Evolutionary conservation across 1,284 basidiomycete genomes (phyloP).

Genomic region (Papiliotrema flavescens): DNA sequence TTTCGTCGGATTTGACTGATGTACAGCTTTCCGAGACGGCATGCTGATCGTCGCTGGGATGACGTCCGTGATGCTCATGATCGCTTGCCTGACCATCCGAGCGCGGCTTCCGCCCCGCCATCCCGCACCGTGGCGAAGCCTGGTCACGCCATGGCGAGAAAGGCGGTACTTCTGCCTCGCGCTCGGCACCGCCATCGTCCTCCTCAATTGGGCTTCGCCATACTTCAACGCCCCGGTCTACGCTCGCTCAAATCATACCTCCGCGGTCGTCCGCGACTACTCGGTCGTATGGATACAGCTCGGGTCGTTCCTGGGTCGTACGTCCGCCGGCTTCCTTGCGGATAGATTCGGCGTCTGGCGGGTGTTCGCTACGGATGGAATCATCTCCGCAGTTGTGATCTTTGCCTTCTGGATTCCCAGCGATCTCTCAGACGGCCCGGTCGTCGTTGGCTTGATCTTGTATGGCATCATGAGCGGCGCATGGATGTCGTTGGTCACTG

Average conservation of each 20-base stretch:
- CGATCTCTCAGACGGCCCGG: conserved; percentile 23
- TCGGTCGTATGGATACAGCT: conserved; percentile 36
- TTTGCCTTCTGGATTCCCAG: conserved; percentile 39
- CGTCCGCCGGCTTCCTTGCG: conserved; percentile 30
- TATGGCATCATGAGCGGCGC: conserved; percentile 40
- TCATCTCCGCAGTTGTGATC: conserved; percentile 23
- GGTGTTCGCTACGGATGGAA: conserved; percentile 25
- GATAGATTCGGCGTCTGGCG: conserved; percentile 40
- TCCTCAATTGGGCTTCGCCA: conserved; percentile 34
- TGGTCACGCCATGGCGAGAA: conserved; percentile 36
- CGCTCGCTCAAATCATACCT: conserved; percentile 23
- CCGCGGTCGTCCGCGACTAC: conserved; percentile 25
- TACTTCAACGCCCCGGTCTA: conserved; percentile 34
- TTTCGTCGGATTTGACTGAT: not conserved
- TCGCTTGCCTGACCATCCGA: conserved; percentile 38
- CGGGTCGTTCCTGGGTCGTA: conserved; percentile 41
- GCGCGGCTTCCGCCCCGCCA: conserved; percentile 36
- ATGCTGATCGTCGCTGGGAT: conserved; percentile 42
- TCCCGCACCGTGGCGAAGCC: conserved; percentile 29
- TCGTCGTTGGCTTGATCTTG: conserved; percentile 34
- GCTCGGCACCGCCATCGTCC: conserved; percentile 21
- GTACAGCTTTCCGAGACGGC: conserved; percentile 37
- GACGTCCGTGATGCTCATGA: conserved; percentile 38
- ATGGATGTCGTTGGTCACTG: conserved; percentile 41
- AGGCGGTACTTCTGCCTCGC: conserved; percentile 27